phyloP scores from a whole-genome alignment of 345 rosid genomes.

The Moricandia arvensis region DNA sequence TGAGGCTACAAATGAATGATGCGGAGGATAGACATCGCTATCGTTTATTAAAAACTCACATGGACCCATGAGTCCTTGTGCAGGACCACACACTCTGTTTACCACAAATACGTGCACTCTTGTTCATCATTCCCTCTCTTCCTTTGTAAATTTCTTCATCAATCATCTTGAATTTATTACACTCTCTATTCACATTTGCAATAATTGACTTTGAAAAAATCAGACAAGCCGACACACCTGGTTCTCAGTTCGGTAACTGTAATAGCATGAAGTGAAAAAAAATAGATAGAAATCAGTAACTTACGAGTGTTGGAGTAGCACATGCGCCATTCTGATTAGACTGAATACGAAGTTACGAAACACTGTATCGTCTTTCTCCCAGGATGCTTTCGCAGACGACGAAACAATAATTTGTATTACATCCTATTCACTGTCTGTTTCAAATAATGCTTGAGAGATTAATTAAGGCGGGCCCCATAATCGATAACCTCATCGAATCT shows the following conservation, averaged over 20 bases:
- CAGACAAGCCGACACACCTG: not conserved
- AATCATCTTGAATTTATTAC: slow-evolving; percentile 19
- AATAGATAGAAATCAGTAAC: slow-evolving; percentile 6
- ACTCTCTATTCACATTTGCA: slow-evolving; percentile 7
- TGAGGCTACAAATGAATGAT: slow-evolving; percentile 53
- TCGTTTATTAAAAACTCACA: slow-evolving; percentile 39
- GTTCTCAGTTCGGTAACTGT: slow-evolving; percentile 2
- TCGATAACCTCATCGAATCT: not conserved
- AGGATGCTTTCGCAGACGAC: slow-evolving; percentile 36
- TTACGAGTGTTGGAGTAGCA: slow-evolving; percentile 11
- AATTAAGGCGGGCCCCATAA: not conserved
- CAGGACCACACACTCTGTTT: slow-evolving; percentile 35
- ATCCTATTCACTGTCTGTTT: slow-evolving; percentile 5
- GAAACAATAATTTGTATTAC: slow-evolving; percentile 13
- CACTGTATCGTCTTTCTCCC: slow-evolving; percentile 7
- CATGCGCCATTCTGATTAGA: slow-evolving; percentile 30
- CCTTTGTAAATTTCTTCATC: slow-evolving; percentile 9
- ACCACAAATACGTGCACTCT: slow-evolving; percentile 25
- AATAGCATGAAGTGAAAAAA: not conserved
- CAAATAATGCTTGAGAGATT: slow-evolving; percentile 18
- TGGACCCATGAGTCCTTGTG: slow-evolving; percentile 27
- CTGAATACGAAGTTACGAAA: slow-evolving; percentile 12
- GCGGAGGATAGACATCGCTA: slow-evolving; percentile 47
- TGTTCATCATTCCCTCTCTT: slow-evolving; percentile 26
- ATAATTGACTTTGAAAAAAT: slow-evolving; percentile 14